phyloP scores from a whole-genome alignment of 2,329 filamentous ascomycete species.

The Aspergillus novoparasiticus region DNA sequence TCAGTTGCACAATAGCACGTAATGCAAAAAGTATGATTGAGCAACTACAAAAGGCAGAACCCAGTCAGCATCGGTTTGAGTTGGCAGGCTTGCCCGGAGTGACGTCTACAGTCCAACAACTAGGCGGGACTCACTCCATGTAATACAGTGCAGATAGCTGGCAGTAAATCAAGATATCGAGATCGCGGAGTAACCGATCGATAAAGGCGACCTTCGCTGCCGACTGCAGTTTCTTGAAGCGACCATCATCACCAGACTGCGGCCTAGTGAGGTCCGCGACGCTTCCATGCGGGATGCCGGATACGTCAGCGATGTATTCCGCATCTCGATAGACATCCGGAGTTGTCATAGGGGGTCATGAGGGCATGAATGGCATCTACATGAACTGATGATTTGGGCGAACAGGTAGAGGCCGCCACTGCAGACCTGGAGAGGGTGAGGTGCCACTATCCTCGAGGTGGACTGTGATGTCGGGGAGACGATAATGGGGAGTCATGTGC shows the following conservation, averaged over 20 bases:
- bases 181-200: slow-evolving; percentile 57
- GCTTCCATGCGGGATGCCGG: slow-evolving; percentile 39
- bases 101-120: neutral
- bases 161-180: slow-evolving; percentile 64
- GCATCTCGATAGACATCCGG: slow-evolving; percentile 50
- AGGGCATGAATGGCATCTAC: slow-evolving; percentile 34
- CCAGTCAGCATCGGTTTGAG: slow-evolving; percentile 6
- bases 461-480: slow-evolving; percentile 5
- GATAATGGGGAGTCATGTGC: slow-evolving; percentile 7
- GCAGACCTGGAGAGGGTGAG: slow-evolving; percentile 4
- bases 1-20: slow-evolving; percentile 58
- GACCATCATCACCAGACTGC: slow-evolving; percentile 24
- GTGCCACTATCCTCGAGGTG: neutral
- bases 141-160: slow-evolving; percentile 65
- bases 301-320: slow-evolving; percentile 50
- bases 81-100: neutral
- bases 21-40: slow-evolving; percentile 60
- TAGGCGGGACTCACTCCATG: slow-evolving; percentile 56
- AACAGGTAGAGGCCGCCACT: slow-evolving; percentile 9
- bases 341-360: slow-evolving; percentile 52
- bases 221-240: slow-evolving; percentile 38
- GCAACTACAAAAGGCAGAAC: slow-evolving; percentile 46
- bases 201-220: slow-evolving; percentile 51
- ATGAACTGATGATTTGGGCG: neutral
- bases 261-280: slow-evolving; percentile 20